Evolutionary conservation across 805 yeast species (phyloP).

Genomic region (Myxozyma mucilagina): DNA sequence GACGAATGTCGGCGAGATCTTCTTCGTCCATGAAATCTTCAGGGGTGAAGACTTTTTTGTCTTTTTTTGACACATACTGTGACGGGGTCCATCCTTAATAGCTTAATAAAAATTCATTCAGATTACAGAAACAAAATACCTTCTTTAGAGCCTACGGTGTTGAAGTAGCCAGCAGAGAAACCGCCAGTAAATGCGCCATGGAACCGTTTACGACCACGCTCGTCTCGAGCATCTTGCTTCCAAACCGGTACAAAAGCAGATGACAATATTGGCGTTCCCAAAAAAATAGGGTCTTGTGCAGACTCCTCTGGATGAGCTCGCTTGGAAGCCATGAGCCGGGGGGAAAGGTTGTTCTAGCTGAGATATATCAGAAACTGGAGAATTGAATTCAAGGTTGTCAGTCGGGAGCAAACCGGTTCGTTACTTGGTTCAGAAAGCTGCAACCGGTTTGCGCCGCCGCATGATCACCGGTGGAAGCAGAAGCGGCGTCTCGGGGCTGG

Average conservation of each 20-base stretch:
- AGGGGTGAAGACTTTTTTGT: constrained; percentile 17
- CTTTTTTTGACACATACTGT: constrained; percentile 33
- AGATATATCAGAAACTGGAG: too few species aligned
- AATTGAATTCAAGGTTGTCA: too few species aligned
- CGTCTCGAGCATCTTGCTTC: constrained; percentile 35
- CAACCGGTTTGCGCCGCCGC: too few species aligned
- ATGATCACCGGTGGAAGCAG: not conserved
- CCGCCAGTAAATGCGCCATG: constrained; percentile 44
- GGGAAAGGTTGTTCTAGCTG: too few species aligned
- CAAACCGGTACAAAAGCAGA: constrained; percentile 28
- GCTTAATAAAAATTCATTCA: not conserved
- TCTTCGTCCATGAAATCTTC: constrained; percentile 43
- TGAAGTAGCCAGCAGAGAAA: constrained; percentile 41
- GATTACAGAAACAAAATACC: constrained; percentile 25
- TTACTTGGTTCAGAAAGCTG: too few species aligned
- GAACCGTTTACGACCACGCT: constrained; percentile 34
- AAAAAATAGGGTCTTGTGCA: constrained; percentile 6
- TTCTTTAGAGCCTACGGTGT: constrained; percentile 41
- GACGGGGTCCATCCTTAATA: constrained; percentile 38
- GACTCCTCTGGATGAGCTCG: not conserved
- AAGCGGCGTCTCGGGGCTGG: not conserved
- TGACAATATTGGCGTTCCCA: constrained; percentile 24
- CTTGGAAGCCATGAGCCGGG: constrained; percentile 3
- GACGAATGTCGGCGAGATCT: constrained; percentile 35
- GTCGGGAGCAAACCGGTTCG: too few species aligned